Base-by-base conservation (phyloP, 2,329 filamentous ascomycete species). In the Fusarium tupiense region DNA sequence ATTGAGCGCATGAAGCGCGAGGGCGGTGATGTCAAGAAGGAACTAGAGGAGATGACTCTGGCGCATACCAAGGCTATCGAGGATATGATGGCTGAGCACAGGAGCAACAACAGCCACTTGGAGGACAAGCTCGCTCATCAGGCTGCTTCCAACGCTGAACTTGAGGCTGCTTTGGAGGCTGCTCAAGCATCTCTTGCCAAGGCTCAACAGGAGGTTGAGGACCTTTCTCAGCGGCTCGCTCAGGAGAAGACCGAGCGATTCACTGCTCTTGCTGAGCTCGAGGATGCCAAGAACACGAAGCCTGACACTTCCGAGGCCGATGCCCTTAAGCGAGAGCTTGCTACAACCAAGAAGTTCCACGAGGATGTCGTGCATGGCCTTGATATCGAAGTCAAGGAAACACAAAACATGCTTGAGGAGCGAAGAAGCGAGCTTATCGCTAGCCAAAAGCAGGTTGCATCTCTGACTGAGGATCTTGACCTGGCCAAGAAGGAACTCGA, bases 191-290 rank as follows among this genome's bases (percentile, higher is more conserved):
- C 85, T 26, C 81, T 89, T 22, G 81, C 79, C 59, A 86, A 86
- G 77, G 79, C 84, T 6, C 82, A 88, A 71, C 81, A 83, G 35
- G 89, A 91, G 73, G 79, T 84, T 38, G 84, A 86, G 71, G 83
- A 86, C 31, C 80, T 90, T 71, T 85, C 86, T 63, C 86, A 87
- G 75, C 85, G 88, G 75, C 86, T 91, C 47, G 89, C 88, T 5
- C 84, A 87, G 56, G 88, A 88, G 73, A 91, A 91, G 84, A 89
- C 90, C 83, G 87, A 87, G 63, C 89, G 89, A 69, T 87, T 89
- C 68, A 88, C 87, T 64, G 86, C 89, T 16, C 85, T 89, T 80
- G 89, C 90, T 26, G 89, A 91, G 58, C 85, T 92, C 22, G 90
- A 92, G 69, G 88, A 88, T 13, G 81, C 84, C 50, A 87, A 85